Evolutionary conservation across 768 basidiomycete genomes (phyloP), one percentile per base, ranked within the genome.

Genomic region (Piloderma croceum): DNA sequence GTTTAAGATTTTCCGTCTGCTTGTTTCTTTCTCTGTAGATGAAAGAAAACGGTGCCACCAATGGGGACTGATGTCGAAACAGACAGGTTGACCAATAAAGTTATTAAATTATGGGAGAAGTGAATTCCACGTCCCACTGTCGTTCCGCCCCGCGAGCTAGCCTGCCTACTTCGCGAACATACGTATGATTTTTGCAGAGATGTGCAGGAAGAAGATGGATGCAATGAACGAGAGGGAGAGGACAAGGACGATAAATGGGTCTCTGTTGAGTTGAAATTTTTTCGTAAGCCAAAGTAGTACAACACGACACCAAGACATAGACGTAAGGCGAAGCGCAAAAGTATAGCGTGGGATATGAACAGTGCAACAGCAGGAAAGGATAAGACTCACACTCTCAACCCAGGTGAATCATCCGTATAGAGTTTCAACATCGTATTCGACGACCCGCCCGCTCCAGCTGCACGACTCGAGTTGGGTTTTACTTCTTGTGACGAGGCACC

Each of bases 401-500:
- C 96, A 34, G 90, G 90, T 43, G 93, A 93, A 59, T 97, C 96
- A 60, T 97, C 94, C 27, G 96, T 98, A 78, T 98, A 98, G 4
- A 99, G 74, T 68, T 90, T 91, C 57, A 99, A 78, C 96, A 99
- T 98, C 42, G 96, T 99, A 70, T 90, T 94, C 43, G 85, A 90
- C 25, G 89, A 92, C 40, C 96, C 96, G 39, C 96, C 96, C 43
- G 91, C 91, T 31, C 94, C 92, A 20, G 93, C 91, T 29, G 91
- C 83, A 43, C 93, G 83, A 22, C 83, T 62, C 1, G 90, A 93
- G 59, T 91, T 92, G 19, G 92, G 90, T 61, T 75, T 80, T 35
- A 82, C 57, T 5, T 63, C 81, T 48, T 82, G 81, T n/a, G n/a
- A n/a, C 37, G 68, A 56, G 20, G 64, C 53, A 31, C 74, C 77